Base-by-base conservation (phyloP, 176 grass and related monocot species). In the Oryza australiensis region DNA sequence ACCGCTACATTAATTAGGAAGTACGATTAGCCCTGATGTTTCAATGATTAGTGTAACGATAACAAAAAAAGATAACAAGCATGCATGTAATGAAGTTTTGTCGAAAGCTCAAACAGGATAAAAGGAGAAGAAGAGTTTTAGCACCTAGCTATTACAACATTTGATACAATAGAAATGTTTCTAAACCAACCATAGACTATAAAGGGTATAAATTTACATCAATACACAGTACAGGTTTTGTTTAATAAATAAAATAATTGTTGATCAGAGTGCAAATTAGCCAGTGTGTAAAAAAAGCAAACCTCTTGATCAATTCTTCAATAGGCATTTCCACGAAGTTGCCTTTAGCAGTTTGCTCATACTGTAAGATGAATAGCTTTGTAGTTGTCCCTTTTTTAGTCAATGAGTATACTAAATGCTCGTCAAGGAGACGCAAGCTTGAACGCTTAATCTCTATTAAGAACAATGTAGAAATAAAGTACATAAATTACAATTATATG, bases 241-340 rank as follows among this genome's bases (percentile, higher is more conserved):
- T 65, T 83, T 67, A 48, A 82, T 16, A 76, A 87, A 81, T 23
- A 70, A 9, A 70, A 0, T 40, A 9, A 10, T 74, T 41, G 26
- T 11, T 70, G 69, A 75, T 70, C n/a, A 48, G 62, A 69, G 26
- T 71, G 70, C 26, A 77, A 74, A 79, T 55, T 35, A 62, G 64
- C 7, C 24, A 68, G 35, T 29, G 13, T 22, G 12, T 74, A 46
- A 49, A 78, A 48, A 60, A 68, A n/a, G n/a, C 85, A 82, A 71
- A 93, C 91, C 91, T 93, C 43, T 5, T 15, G n/a, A 90, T 60
- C 72, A 93, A 48, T 34, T 76, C 34, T 86, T 88, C 57, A 34
- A 93, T n/a, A 73, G 73, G 75, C n/a, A 85, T 40, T 76, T 85
- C 88, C 41, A 27, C 66, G 18, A 90, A 69, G 2, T 75, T 80